Percentiles rank a stretch among this genome's conserved stretches.
Evolutionary conservation across 2,329 filamentous ascomycete genomes (phyloP).

Genomic region (Pseudogymnoascus sp.): DNA sequence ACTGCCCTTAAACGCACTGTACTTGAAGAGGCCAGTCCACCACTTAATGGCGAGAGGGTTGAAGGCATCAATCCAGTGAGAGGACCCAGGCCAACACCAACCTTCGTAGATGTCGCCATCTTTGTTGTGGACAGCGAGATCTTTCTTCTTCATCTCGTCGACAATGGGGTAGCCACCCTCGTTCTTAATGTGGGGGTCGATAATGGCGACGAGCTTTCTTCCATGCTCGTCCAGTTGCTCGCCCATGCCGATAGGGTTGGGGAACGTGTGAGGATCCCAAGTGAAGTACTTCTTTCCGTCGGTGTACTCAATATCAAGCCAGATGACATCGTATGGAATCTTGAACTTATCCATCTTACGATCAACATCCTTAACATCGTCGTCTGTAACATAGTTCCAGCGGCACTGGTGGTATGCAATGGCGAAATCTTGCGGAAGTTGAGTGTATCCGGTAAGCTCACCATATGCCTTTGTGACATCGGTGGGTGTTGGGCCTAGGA

Average conservation of each 20-base stretch:
- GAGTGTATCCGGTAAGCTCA: slow-evolving; percentile 84
- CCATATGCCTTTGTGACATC: slow-evolving; percentile 76
- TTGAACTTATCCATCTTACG: slow-evolving; percentile 90
- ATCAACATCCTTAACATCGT: slow-evolving; percentile 94
- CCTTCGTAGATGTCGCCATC: slow-evolving; percentile 83
- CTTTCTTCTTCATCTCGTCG: slow-evolving; percentile 75
- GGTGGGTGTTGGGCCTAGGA: slow-evolving; percentile 79
- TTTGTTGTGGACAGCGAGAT: slow-evolving; percentile 81
- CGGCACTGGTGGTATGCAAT: slow-evolving; percentile 95
- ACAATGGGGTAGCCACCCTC: slow-evolving; percentile 66
- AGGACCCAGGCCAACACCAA: slow-evolving; percentile 98
- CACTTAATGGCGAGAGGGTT: slow-evolving; percentile 84
- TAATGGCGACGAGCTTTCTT: slow-evolving; percentile 86
- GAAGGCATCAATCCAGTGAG: slow-evolving; percentile 93
- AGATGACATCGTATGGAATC: slow-evolving; percentile 97
- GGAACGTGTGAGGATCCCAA: slow-evolving; percentile 85
- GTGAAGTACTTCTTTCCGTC: slow-evolving; percentile 98
- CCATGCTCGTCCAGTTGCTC: slow-evolving; percentile 78
- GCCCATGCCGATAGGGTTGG: slow-evolving; percentile 78
- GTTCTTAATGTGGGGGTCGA: slow-evolving; percentile 98
- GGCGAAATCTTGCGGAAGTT: slow-evolving; percentile 85
- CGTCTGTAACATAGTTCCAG: slow-evolving; percentile 97
- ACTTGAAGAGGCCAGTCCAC: slow-evolving; percentile 87
- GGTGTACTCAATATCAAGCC: slow-evolving; percentile 97
- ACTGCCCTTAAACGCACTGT: slow-evolving; percentile 78